Percentiles rank a stretch among this genome's conserved stretches.
These are phyloP conservation scores for Nakataea oryzae DNA, from an alignment of 2,329 filamentous ascomycete genomes.

Conservation along the genomic window DNA sequence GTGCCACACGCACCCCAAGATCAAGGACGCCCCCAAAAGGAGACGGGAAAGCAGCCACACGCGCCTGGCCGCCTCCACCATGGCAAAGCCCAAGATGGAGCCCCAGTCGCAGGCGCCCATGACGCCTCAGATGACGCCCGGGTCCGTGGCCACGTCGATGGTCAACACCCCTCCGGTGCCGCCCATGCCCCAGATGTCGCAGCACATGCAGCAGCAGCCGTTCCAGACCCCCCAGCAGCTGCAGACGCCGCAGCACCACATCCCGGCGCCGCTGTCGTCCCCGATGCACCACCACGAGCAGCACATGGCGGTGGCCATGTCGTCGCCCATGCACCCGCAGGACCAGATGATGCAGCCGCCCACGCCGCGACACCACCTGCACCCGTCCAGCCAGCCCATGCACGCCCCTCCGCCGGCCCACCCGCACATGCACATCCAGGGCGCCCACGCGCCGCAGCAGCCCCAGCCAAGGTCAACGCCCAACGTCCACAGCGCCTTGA, in stretches of 20 bases:
- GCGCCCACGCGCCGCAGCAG: conserved; percentile 16
- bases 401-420: conserved; percentile 10
- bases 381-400: conserved; percentile 8
- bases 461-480: conserved; percentile 20
- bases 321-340: conserved; percentile 10
- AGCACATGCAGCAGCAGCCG: conserved; percentile 15
- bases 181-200: conserved; percentile 9
- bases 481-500: conserved; percentile 16
- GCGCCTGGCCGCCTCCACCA: conserved; percentile 28
- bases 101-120: conserved; percentile 17
- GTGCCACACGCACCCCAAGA: conserved; percentile 64
- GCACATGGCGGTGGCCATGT: background rate
- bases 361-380: conserved; percentile 4
- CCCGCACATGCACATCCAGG: conserved; percentile 13
- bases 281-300: conserved; percentile 10
- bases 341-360: conserved; percentile 1
- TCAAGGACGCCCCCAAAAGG: conserved; percentile 61
- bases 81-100: conserved; percentile 37
- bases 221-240: conserved; percentile 9
- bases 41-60: conserved; percentile 51
- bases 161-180: conserved; percentile 27
- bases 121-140: conserved; percentile 34
- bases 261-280: conserved; percentile 9
- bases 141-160: conserved; percentile 14
- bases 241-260: conserved; percentile 6